phyloP scores from a whole-genome alignment of 1,284 basidiomycete species.

The Puccinia coronata region DNA sequence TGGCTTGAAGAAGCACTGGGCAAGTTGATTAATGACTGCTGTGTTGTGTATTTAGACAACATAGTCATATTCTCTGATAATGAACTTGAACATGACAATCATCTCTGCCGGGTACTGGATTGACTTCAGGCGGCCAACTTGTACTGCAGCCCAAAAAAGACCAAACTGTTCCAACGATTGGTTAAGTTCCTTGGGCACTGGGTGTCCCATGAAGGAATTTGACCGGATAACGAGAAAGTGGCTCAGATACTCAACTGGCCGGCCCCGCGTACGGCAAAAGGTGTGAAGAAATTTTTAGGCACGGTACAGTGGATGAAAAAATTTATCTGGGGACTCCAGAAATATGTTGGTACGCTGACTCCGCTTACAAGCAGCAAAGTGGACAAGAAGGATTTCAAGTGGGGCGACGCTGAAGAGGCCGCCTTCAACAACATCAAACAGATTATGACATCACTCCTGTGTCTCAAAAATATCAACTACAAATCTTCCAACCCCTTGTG shows the following conservation, averaged over 20 bases:
- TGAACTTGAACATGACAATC: too few relatives aligned
- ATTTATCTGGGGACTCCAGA: conserved; percentile 13
- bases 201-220: neutral
- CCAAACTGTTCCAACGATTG: neutral
- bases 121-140: neutral
- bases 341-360: neutral
- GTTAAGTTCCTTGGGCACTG: conserved; percentile 15
- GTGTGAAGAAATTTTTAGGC: conserved; percentile 24
- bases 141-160: too few relatives aligned
- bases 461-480: neutral
- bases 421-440: neutral
- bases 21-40: too few relatives aligned
- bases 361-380: neutral
- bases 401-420: neutral
- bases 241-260: neutral
- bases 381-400: too few relatives aligned
- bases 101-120: too few relatives aligned
- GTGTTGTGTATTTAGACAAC: too few relatives aligned
- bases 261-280: neutral
- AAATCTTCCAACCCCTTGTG: neutral
- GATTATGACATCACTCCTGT: neutral
- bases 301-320: too few relatives aligned
- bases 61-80: too few relatives aligned
- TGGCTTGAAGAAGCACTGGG: conserved; percentile 55
- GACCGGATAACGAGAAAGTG: neutral